Evolutionary conservation across 2,329 filamentous ascomycete species (phyloP).

Genomic region (Ophiostoma sp.): DNA sequence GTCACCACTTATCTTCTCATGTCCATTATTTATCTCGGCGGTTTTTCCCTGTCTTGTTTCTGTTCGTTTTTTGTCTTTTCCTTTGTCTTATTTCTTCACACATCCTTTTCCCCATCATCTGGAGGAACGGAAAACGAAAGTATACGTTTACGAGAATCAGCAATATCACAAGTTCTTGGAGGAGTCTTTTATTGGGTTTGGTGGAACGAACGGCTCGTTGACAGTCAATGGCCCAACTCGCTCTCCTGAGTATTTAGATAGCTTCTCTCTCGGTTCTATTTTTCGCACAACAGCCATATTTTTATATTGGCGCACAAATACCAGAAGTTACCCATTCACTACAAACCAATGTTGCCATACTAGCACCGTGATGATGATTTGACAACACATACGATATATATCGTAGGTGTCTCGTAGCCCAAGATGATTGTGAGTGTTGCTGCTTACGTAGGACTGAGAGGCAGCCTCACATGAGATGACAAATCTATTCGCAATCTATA

Average conservation of each 20-base stretch:
- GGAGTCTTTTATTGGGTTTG: constrained; percentile 29
- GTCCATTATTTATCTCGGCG: constrained; percentile 10
- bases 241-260: constrained; percentile 60
- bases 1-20: constrained; percentile 15
- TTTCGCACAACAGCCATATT: constrained; percentile 30
- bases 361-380: not conserved
- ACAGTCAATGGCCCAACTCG: constrained; percentile 43
- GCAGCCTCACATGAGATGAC: no score
- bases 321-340: constrained; percentile 62
- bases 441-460: no score
- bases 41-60: constrained; percentile 14
- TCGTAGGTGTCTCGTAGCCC: no score
- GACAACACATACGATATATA: not conserved
- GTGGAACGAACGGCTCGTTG: constrained; percentile 3
- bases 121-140: constrained; percentile 18
- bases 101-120: not conserved
- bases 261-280: constrained; percentile 30
- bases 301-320: constrained; percentile 40
- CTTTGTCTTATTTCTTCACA: constrained; percentile 29
- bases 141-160: constrained; percentile 25
- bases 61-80: constrained; percentile 23
- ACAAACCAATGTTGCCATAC: constrained; percentile 26
- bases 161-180: constrained; percentile 26
- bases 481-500: no score
- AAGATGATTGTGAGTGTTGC: no score